Percentiles rank a stretch among this genome's conserved stretches.
phyloP scores from a whole-genome alignment of 1,284 basidiomycete species.

The Austroboletus niveus region DNA sequence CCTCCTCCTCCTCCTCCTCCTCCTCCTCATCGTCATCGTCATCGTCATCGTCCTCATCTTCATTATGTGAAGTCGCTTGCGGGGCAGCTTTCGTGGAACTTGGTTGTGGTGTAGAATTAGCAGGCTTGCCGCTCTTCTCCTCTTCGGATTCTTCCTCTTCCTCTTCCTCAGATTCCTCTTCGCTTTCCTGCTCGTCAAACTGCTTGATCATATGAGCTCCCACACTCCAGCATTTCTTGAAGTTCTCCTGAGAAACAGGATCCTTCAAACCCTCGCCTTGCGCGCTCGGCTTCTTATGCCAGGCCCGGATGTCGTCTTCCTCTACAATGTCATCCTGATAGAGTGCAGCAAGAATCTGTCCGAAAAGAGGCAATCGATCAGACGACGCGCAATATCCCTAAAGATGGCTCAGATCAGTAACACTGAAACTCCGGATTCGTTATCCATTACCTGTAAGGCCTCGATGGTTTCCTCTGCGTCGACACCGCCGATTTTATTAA shows the following conservation, averaged over 20 bases:
- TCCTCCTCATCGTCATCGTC: slow-evolving; percentile 9
- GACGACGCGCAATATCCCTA: slow-evolving; percentile 66
- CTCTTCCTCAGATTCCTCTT: slow-evolving; percentile 36
- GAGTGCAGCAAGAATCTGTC: slow-evolving; percentile 69
- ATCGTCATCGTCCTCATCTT: slow-evolving; percentile 13
- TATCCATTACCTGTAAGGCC: slow-evolving; percentile 59
- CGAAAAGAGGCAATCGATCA: slow-evolving; percentile 62
- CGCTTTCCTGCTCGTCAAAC: slow-evolving; percentile 72
- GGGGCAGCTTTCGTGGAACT: slow-evolving; percentile 3
- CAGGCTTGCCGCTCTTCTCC: no score
- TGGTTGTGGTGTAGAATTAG: no score
- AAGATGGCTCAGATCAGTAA: slow-evolving; percentile 6
- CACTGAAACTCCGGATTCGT: background rate
- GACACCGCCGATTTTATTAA: slow-evolving; percentile 72
- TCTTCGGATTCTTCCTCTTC: slow-evolving; percentile 2
- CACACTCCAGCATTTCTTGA: slow-evolving; percentile 69
- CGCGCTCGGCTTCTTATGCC: slow-evolving; percentile 56
- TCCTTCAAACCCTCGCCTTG: slow-evolving; percentile 47
- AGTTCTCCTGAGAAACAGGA: slow-evolving; percentile 46
- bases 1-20: no score
- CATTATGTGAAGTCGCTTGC: slow-evolving; percentile 21
- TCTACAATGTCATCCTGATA: slow-evolving; percentile 79
- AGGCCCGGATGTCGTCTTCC: slow-evolving; percentile 73
- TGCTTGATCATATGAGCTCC: slow-evolving; percentile 73
- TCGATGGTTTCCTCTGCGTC: slow-evolving; percentile 73